These are phyloP conservation scores for Colletotrichum sp. DNA, from an alignment of 2,329 filamentous ascomycete genomes.

Conservation along the genomic window DNA sequence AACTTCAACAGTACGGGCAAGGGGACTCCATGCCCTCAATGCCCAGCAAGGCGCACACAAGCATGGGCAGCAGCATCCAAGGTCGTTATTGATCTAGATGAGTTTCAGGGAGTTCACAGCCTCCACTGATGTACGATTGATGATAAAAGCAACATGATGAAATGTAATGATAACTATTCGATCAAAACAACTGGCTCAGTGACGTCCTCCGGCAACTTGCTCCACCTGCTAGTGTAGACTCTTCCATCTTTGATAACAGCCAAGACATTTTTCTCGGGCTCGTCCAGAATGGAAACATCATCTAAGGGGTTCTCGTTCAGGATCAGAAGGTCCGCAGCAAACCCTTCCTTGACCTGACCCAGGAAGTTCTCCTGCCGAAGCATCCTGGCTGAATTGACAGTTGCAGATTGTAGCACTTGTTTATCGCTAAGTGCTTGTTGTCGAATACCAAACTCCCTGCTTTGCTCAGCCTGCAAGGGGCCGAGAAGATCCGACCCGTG, in stretches of 20 bases:
- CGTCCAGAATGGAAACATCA: constrained; percentile 56
- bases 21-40: not conserved
- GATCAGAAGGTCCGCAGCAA: constrained; percentile 57
- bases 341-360: constrained; percentile 55
- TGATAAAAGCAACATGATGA: not conserved
- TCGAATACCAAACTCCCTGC: constrained; percentile 35
- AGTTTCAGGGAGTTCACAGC: not conserved
- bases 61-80: not conserved
- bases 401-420: constrained; percentile 33
- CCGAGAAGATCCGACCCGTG: constrained; percentile 50
- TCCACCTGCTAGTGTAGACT: constrained; percentile 35
- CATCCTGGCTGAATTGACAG: constrained; percentile 55
- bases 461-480: constrained; percentile 33
- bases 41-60: not conserved
- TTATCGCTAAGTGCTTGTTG: constrained; percentile 24
- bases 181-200: constrained; percentile 8
- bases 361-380: constrained; percentile 49
- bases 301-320: constrained; percentile 58
- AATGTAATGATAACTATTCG: not conserved
- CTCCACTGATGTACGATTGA: not conserved
- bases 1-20: not conserved
- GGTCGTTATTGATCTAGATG: not conserved
- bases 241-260: constrained; percentile 61
- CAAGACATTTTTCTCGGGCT: constrained; percentile 50
- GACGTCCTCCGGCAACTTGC: constrained; percentile 23